phyloP scores from a whole-genome alignment of 768 basidiomycete genomes.

The Hebeloma cylindrosporum region DNA sequence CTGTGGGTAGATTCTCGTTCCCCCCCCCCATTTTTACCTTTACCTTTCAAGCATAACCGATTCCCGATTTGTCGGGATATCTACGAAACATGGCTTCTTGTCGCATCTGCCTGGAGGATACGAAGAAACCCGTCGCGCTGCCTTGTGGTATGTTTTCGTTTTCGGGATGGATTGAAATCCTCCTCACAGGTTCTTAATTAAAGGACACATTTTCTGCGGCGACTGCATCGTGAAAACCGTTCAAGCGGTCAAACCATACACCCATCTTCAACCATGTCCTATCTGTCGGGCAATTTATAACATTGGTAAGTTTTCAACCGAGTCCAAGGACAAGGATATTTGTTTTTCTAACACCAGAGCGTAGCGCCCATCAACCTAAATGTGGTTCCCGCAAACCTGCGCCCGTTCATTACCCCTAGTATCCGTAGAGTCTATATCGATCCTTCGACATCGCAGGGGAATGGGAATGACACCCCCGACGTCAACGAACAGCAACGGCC shows the following conservation, averaged over 20 bases:
- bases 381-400: slow-evolving; percentile 56
- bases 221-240: slow-evolving; percentile 55
- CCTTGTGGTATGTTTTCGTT: slow-evolving; percentile 55
- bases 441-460: slow-evolving; percentile 16
- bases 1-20: background rate
- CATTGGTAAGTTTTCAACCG: slow-evolving; percentile 43
- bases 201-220: slow-evolving; percentile 66
- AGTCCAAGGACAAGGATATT: background rate
- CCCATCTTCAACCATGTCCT: slow-evolving; percentile 54
- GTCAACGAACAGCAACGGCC: slow-evolving; percentile 1
- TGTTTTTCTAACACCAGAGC: slow-evolving; percentile 1
- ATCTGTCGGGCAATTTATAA: slow-evolving; percentile 55
- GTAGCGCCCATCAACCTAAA: slow-evolving; percentile 48
- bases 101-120: slow-evolving; percentile 57
- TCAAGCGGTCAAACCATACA: slow-evolving; percentile 45
- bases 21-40: slow-evolving; percentile 5
- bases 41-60: slow-evolving; percentile 2
- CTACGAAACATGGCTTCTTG: slow-evolving; percentile 44
- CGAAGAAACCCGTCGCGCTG: slow-evolving; percentile 55
- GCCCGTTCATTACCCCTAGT: slow-evolving; percentile 55
- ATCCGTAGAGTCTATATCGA: slow-evolving; percentile 59
- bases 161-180: background rate
- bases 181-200: slow-evolving; percentile 2
- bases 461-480: slow-evolving; percentile 13
- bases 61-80: slow-evolving; percentile 18